These are phyloP conservation scores for Chaetomium tenue DNA, from an alignment of 495 filamentous ascomycete genomes.

Conservation along the genomic window DNA sequence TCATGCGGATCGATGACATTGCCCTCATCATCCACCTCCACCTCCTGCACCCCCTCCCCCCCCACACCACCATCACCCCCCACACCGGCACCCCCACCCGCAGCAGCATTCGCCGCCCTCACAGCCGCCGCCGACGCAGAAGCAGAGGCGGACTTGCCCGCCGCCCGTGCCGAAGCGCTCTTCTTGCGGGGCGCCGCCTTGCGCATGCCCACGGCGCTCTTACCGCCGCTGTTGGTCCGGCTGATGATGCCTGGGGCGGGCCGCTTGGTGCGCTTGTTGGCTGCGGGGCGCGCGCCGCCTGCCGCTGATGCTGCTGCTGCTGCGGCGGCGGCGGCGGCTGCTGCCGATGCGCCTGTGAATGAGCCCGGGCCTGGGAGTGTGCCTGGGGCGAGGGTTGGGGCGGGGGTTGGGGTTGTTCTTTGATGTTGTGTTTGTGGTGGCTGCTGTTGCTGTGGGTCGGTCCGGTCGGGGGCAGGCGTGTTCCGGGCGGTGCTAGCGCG, in stretches of 20 bases:
- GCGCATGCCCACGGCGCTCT: conserved; percentile 72
- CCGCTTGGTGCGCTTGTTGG: conserved; percentile 58
- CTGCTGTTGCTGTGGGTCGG: background rate
- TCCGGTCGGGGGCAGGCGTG: conserved; percentile 51
- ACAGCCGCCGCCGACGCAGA: conserved; percentile 32
- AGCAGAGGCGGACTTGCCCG: conserved; percentile 10
- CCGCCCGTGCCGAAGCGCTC: conserved; percentile 33
- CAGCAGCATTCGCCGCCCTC: background rate
- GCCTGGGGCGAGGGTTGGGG: no score
- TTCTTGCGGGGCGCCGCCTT: conserved; percentile 73
- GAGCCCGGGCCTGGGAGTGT: no score
- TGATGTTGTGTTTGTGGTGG: no score
- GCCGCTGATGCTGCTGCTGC: background rate
- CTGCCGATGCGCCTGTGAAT: background rate
- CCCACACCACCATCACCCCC: conserved; percentile 29
- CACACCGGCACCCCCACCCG: background rate
- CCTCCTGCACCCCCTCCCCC: conserved; percentile 33
- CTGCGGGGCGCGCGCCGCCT: conserved; percentile 27
- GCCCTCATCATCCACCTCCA: conserved; percentile 60
- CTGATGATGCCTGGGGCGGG: conserved; percentile 75
- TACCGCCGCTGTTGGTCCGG: conserved; percentile 65
- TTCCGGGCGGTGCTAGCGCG: conserved; percentile 58
- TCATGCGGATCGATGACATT: conserved; percentile 87
- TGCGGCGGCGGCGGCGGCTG: background rate
- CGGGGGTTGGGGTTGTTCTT: no score